Conservation (phyloP, 441 rosid species). For the Raphanus hybrid region DNA sequence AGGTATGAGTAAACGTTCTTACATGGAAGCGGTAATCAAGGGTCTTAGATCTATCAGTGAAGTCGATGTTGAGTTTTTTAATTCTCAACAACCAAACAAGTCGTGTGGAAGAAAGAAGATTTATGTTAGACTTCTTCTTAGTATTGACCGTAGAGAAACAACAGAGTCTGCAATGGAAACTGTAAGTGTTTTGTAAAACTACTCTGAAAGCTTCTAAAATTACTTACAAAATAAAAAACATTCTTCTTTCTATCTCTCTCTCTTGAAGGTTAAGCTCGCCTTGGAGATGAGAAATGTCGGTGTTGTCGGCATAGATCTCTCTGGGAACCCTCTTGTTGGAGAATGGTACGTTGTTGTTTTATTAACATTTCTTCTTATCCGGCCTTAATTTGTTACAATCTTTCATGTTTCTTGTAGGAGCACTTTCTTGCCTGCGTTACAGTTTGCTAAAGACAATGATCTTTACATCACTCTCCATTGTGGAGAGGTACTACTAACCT, state of each 20-base stretch:
- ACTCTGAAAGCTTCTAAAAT: neutral
- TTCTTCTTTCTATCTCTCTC: neutral
- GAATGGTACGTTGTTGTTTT: conserved; percentile 59
- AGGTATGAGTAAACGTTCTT: conserved; percentile 94
- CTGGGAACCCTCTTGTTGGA: conserved; percentile 90
- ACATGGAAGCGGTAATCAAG: conserved; percentile 87
- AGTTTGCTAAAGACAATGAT: conserved; percentile 74
- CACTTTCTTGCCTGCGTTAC: conserved; percentile 84
- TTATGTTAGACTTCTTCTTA: conserved; percentile 90
- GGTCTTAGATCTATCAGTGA: conserved; percentile 67
- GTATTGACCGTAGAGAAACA: conserved; percentile 93
- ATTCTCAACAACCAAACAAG: conserved; percentile 32
- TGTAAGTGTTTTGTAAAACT: conserved; percentile 51
- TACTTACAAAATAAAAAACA: neutral
- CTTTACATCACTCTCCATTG: conserved; percentile 89
- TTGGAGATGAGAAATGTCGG: conserved; percentile 81
- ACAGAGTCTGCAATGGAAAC: conserved; percentile 93
- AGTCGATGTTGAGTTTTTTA: conserved; percentile 65
- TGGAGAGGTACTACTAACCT: conserved; percentile 81
- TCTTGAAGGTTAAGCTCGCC: conserved; percentile 82
- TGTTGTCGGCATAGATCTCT: conserved; percentile 92
- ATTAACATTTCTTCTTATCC: neutral
- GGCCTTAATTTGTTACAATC: neutral
- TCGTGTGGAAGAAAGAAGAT: conserved; percentile 60
- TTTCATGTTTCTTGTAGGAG: conserved; percentile 52